phyloP scores from a whole-genome alignment of 2,329 filamentous ascomycete species.

The Verticillium zaregamsianum region DNA sequence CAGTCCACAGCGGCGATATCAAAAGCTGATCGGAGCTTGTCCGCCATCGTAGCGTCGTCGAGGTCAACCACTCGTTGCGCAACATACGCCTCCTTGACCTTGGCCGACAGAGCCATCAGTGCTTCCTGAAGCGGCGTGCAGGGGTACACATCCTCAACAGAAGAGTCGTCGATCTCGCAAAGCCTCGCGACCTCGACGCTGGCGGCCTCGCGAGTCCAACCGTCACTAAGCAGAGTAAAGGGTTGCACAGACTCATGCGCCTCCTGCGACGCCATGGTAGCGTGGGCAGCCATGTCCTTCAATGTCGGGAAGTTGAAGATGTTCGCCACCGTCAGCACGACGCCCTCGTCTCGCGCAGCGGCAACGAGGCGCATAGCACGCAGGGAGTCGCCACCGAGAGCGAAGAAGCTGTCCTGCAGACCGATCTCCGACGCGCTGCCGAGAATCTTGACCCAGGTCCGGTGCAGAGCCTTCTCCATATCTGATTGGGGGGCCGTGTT shows the following conservation, averaged over 20 bases:
- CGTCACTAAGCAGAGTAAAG: slow-evolving; percentile 34
- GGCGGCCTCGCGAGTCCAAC: slow-evolving; percentile 29
- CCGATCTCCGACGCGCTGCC: slow-evolving; percentile 27
- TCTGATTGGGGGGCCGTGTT: slow-evolving; percentile 31
- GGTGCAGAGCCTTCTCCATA: slow-evolving; percentile 31
- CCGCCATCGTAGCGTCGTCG: slow-evolving; percentile 26
- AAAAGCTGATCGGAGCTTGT: slow-evolving; percentile 37
- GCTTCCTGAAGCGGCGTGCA: slow-evolving; percentile 52
- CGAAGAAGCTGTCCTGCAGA: slow-evolving; percentile 40
- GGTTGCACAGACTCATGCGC: slow-evolving; percentile 21
- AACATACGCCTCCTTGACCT: slow-evolving; percentile 47
- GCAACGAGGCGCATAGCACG: slow-evolving; percentile 47
- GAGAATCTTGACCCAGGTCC: slow-evolving; percentile 33
- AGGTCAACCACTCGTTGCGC: slow-evolving; percentile 44
- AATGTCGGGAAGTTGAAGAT: slow-evolving; percentile 42
- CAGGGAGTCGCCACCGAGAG: slow-evolving; percentile 46
- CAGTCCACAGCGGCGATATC: slow-evolving; percentile 30
- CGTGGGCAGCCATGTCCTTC: slow-evolving; percentile 36
- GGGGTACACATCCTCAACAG: slow-evolving; percentile 48
- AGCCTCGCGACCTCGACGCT: slow-evolving; percentile 32
- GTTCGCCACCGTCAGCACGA: slow-evolving; percentile 38
- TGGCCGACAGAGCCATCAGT: slow-evolving; percentile 48
- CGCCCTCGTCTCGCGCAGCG: slow-evolving; percentile 30
- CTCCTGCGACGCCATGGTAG: slow-evolving; percentile 20
- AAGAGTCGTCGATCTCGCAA: slow-evolving; percentile 29